Conservation (phyloP, 306 rosid species). For the Hippophae gyantsensis region DNA sequence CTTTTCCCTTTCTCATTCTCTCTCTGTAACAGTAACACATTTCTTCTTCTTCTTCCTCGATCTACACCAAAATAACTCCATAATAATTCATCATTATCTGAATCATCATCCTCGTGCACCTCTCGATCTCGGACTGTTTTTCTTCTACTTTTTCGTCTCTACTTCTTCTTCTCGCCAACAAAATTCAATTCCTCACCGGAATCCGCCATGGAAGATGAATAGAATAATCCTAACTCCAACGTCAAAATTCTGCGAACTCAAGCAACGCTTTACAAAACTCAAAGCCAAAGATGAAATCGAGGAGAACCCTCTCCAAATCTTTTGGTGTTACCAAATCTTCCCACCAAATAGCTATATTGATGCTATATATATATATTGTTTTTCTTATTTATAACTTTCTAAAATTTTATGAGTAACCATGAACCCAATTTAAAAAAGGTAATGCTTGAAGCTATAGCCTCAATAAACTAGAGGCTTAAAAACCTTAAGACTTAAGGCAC, state of each 20-base stretch:
- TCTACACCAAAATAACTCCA: no score
- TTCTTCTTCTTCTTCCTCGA: no score
- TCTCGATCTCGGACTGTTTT: no score
- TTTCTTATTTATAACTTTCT: conserved; percentile 51
- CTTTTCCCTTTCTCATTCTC: no score
- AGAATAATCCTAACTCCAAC: conserved; percentile 59
- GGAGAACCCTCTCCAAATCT: conserved; percentile 37
- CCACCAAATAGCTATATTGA: conserved; percentile 81
- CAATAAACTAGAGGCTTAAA: not conserved
- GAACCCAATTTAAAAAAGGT: conserved; percentile 84
- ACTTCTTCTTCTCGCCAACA: conserved; percentile 46
- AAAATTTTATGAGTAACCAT: conserved; percentile 4
- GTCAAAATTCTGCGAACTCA: conserved; percentile 47
- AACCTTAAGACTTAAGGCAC: conserved; percentile 45
- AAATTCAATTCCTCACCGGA: conserved; percentile 29
- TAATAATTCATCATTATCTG: no score
- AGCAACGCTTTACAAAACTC: conserved; percentile 38
- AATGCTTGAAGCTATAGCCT: conserved; percentile 43
- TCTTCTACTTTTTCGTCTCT: not conserved
- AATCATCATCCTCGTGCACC: no score
- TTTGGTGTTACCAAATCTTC: conserved; percentile 74
- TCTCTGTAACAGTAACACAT: no score
- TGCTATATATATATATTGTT: conserved; percentile 79
- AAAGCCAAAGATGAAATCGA: conserved; percentile 25
- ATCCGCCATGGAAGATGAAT: conserved; percentile 96